A percentile compares a stretch with the other conserved stretches of the same genome.
These are phyloP conservation scores for Silene vulgaris DNA, from an alignment of 179 eudicot genomes.

Conservation along the genomic window DNA sequence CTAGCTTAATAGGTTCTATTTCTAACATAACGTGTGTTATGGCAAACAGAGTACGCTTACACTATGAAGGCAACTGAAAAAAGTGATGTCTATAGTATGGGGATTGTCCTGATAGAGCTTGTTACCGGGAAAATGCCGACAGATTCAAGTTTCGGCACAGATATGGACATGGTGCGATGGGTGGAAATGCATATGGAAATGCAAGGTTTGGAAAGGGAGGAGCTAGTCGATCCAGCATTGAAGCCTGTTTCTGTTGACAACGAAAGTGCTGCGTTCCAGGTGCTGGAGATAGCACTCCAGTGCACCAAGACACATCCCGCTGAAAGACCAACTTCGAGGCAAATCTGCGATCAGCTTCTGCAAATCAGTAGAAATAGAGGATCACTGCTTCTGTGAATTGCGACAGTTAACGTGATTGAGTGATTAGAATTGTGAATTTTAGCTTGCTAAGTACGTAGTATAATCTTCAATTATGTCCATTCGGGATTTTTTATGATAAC, in stretches of 20 bases:
- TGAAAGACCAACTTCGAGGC: conserved; percentile 80
- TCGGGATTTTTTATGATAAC: not conserved
- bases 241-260: conserved; percentile 54
- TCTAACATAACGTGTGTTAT: conserved; percentile 2
- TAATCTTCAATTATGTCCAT: not conserved
- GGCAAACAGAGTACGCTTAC: conserved; percentile 75
- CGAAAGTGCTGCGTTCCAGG: conserved; percentile 57
- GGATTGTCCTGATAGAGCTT: conserved; percentile 91
- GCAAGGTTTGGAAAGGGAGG: conserved; percentile 45
- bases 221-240: conserved; percentile 55
- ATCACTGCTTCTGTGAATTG: conserved; percentile 21
- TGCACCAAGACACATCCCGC: conserved; percentile 89
- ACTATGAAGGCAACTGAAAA: conserved; percentile 88
- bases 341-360: conserved; percentile 61
- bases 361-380: conserved; percentile 39
- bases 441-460: conserved; percentile 5
- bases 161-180: conserved; percentile 96
- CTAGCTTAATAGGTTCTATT: too few relatives aligned
- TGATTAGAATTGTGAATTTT: conserved; percentile 2
- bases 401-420: conserved; percentile 20
- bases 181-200: conserved; percentile 57
- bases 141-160: conserved; percentile 59
- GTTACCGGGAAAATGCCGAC: conserved; percentile 91
- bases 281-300: conserved; percentile 68
- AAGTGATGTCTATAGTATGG: conserved; percentile 96